A percentile compares a stretch with the other conserved stretches of the same genome.
Evolutionary conservation across 2,329 filamentous ascomycete genomes (phyloP).

Genomic region (Penicillium janthinellum): DNA sequence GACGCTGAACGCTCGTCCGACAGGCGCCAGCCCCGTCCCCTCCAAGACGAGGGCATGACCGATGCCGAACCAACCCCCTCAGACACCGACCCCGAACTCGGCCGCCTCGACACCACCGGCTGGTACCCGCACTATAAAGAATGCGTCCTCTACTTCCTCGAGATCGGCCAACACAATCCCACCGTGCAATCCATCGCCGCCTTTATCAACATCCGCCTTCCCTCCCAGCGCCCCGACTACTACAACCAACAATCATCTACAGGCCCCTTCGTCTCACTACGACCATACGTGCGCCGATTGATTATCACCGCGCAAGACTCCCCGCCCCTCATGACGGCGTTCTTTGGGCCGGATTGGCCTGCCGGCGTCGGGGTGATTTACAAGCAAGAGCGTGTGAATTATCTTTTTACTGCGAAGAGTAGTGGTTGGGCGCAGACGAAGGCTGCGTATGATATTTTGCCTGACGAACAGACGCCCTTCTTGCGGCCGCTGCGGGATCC

Average conservation of each 20-base stretch:
- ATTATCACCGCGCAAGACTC: constrained; percentile 91
- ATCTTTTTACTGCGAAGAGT: constrained; percentile 91
- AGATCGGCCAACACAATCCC: constrained; percentile 78
- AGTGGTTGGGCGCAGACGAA: constrained; percentile 88
- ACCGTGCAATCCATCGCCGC: constrained; percentile 84
- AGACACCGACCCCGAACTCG: constrained; percentile 35
- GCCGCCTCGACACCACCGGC: constrained; percentile 67
- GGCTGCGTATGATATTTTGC: constrained; percentile 81
- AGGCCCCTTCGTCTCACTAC: constrained; percentile 60
- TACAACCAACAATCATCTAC: constrained; percentile 25
- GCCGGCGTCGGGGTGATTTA: constrained; percentile 78
- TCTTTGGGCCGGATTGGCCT: constrained; percentile 88
- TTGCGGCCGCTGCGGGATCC: constrained; percentile 75
- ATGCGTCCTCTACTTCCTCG: constrained; percentile 85
- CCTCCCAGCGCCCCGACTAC: constrained; percentile 66
- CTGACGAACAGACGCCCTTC: constrained; percentile 83
- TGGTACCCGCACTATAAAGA: constrained; percentile 89
- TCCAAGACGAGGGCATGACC: constrained; percentile 15
- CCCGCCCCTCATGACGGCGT: constrained; percentile 78
- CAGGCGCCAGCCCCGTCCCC: constrained; percentile 24
- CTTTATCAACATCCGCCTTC: constrained; percentile 88
- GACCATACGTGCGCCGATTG: constrained; percentile 88
- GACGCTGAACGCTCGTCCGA: constrained; percentile 33
- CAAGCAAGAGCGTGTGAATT: constrained; percentile 87
- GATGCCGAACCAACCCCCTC: constrained; percentile 10